phyloP scores from a whole-genome alignment of 805 yeast genomes.

The Kuraishia capsulata region DNA sequence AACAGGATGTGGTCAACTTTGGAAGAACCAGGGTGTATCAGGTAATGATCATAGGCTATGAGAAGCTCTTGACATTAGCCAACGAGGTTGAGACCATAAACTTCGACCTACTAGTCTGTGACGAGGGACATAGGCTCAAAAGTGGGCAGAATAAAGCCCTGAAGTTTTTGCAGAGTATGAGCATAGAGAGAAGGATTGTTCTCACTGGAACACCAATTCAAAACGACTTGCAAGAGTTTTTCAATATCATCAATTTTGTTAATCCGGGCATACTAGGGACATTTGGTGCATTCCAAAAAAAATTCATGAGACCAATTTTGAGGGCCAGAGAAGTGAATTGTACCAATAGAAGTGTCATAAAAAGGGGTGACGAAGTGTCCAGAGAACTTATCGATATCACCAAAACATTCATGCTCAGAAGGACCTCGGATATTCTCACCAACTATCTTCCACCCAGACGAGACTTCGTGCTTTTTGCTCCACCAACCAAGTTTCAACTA shows the following conservation, averaged over 20 bases:
- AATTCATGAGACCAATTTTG: conserved; percentile 61
- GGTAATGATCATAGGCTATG: conserved; percentile 82
- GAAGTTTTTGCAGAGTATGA: conserved; percentile 46
- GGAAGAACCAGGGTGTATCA: conserved; percentile 67
- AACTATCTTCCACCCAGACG: conserved; percentile 64
- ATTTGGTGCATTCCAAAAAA: conserved; percentile 45
- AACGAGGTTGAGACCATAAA: conserved; percentile 34
- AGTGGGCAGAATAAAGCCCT: conserved; percentile 64
- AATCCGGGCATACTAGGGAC: conserved; percentile 79
- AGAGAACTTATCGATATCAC: conserved; percentile 59
- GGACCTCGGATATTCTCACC: conserved; percentile 44
- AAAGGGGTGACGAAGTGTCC: conserved; percentile 53
- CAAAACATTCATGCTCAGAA: conserved; percentile 56
- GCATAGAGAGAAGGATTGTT: conserved; percentile 49
- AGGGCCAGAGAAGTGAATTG: conserved; percentile 62
- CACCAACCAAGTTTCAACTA: conserved; percentile 59
- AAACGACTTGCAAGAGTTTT: conserved; percentile 81
- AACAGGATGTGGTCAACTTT: conserved; percentile 48
- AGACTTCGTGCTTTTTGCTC: conserved; percentile 69
- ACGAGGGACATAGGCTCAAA: conserved; percentile 91
- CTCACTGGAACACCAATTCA: conserved; percentile 92
- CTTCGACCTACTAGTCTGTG: conserved; percentile 76
- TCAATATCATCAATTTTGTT: conserved; percentile 68
- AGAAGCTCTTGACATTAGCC: conserved; percentile 52
- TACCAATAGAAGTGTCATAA: conserved; percentile 34